Base-by-base conservation (phyloP, 2,329 filamentous ascomycete genomes). In the Epichloe elymi region DNA sequence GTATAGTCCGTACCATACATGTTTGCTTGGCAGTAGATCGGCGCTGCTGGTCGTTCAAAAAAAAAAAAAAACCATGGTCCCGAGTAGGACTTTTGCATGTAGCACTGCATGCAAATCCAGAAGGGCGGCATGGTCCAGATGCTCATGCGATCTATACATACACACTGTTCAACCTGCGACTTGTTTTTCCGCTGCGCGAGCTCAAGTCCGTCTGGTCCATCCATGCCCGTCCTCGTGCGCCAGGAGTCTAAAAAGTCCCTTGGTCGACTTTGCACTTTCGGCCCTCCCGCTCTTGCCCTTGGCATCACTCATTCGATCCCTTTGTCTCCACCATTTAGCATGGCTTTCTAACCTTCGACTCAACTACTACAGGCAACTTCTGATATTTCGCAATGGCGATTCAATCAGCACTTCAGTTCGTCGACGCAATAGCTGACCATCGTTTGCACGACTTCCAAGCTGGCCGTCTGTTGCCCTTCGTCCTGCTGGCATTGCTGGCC, bases 401-500 rank as follows among this genome's bases (percentile, higher is more conserved):
- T 26, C 35, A 5, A 11, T 44, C 39, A 36, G n/a, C 36, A 10
- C 4, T 42, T 30, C 39, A 11, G 17, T 50, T 39, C 12, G 4
- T 39, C 8, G 43, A 48, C 44, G 35, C 20, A 19, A 41, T 46
- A 5, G n/a, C 26, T 5, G 39, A 20, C 42, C 10, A n/a, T 12
- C n/a, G 26, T 15, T 7, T 26, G 26, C 41, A 20, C 30, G 36
- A 37, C 17, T 37, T 49, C 5, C 40, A 42, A n/a, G 6, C 70
- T 15, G 6, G 8, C 17, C 52, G 30, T 14, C 20, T 53, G 3
- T 74, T 78, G 60, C 65, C 67, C 66, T 72, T 77, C 55, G 75
- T 64, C 68, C 76, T 79, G 67, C 69, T 75, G 49, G 71, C 66
- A 69, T 70, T 74, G 57, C 63, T 54, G n/a, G 46, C 38, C 19